A percentile compares a stretch with the other conserved stretches of the same genome.
Conservation (phyloP, 768 basidiomycete species). For the Leccinum rimulosum region DNA sequence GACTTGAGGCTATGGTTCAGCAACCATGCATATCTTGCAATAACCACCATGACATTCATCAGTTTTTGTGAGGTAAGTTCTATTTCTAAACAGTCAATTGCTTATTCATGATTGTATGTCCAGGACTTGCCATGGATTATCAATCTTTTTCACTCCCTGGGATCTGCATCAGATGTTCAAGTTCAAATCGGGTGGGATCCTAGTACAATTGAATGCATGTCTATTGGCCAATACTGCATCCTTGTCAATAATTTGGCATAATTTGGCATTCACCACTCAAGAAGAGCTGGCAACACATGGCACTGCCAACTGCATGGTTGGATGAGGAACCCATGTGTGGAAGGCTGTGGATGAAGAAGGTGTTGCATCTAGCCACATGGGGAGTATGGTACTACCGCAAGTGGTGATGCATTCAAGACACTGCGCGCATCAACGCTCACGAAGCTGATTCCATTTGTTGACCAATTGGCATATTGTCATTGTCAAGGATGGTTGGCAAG, state of each 20-base stretch:
- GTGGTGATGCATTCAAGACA: too few species aligned
- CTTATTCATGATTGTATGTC: neutral
- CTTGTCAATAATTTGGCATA: neutral
- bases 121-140: neutral
- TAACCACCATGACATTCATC: neutral
- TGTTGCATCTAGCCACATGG: too few species aligned
- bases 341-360: neutral
- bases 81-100: neutral
- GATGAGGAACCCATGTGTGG: neutral
- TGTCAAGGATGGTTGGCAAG: neutral
- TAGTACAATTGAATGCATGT: neutral
- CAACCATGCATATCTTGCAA: neutral
- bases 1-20: neutral
- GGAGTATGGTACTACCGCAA: too few species aligned
- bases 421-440: too few species aligned
- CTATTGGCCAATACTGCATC: neutral
- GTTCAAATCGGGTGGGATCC: neutral
- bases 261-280: neutral
- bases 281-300: neutral
- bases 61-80: neutral
- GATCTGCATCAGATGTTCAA: neutral
- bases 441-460: too few species aligned
- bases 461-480: neutral
- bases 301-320: neutral
- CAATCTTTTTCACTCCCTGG: neutral